Evolutionary conservation across 2,329 filamentous ascomycete genomes (phyloP).

Genomic region (Fusarium sublunatum): DNA sequence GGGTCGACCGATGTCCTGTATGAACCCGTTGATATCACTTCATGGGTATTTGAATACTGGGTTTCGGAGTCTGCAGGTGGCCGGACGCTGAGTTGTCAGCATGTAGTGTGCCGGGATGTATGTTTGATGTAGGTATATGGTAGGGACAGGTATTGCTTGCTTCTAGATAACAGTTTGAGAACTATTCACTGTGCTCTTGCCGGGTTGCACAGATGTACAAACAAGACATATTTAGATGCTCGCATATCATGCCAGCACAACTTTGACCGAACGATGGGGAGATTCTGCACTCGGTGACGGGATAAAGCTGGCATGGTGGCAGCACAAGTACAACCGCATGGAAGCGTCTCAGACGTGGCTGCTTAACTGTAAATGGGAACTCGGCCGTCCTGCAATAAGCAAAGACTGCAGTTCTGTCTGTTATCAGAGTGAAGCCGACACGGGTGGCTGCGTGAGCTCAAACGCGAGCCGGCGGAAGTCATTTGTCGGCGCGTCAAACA

Average conservation of each 20-base stretch:
- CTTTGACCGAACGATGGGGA: conserved; percentile 8
- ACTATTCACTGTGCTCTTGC: neutral
- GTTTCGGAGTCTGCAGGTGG: conserved; percentile 25
- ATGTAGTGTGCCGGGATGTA: conserved; percentile 5
- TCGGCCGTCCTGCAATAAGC: neutral
- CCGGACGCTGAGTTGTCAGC: conserved; percentile 18
- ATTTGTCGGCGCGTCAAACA: conserved; percentile 7
- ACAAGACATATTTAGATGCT: conserved; percentile 7
- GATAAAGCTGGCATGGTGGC: conserved; percentile 6
- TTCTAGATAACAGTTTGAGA: neutral
- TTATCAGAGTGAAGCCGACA: conserved; percentile 1
- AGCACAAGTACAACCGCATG: conserved; percentile 23
- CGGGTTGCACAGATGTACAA: neutral
- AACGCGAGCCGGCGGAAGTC: conserved; percentile 5
- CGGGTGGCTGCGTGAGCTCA: conserved; percentile 32
- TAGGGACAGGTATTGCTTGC: neutral
- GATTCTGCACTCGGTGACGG: conserved; percentile 28
- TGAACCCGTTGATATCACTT: conserved; percentile 13
- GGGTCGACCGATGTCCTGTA: conserved; percentile 2
- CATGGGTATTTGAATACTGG: conserved; percentile 8
- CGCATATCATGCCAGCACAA: conserved; percentile 14
- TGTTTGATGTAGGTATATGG: conserved; percentile 15
- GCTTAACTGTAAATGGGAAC: conserved; percentile 10
- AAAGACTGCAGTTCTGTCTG: neutral
- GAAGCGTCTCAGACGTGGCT: conserved; percentile 6